Evolutionary conservation across 768 basidiomycete species (phyloP).

Genomic region (Sistotremastrum suecicum): DNA sequence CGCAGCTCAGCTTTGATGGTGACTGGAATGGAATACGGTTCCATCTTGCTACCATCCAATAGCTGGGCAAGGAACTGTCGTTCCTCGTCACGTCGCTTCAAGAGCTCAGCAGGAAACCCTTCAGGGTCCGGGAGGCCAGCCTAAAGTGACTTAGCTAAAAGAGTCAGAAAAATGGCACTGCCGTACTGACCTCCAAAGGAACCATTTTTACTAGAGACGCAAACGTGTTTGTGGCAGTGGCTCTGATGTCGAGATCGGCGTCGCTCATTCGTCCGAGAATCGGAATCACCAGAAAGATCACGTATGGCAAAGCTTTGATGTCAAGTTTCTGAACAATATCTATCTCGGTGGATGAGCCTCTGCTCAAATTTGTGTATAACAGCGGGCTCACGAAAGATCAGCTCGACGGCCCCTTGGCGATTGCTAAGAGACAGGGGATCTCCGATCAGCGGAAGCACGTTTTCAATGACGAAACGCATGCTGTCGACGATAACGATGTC

Average conservation of each 20-base stretch:
- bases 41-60: constrained; percentile 89
- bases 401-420: constrained; percentile 80
- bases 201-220: constrained; percentile 97
- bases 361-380: constrained; percentile 6
- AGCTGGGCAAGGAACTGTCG: constrained; percentile 87
- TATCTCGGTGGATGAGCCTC: constrained; percentile 17
- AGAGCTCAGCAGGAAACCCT: constrained; percentile 76
- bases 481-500: constrained; percentile 73
- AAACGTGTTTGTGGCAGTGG: constrained; percentile 93
- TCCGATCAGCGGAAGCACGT: constrained; percentile 64
- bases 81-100: constrained; percentile 76
- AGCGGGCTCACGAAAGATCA: constrained; percentile 68
- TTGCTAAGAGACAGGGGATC: constrained; percentile 64
- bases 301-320: constrained; percentile 89
- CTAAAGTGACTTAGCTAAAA: constrained; percentile 23
- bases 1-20: constrained; percentile 86
- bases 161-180: background rate
- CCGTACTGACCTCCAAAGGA: constrained; percentile 66
- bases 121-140: constrained; percentile 94
- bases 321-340: constrained; percentile 88
- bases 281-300: constrained; percentile 93
- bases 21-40: constrained; percentile 77
- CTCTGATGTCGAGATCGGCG: constrained; percentile 76
- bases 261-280: constrained; percentile 97
- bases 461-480: constrained; percentile 83